Evolutionary conservation across 176 grass and related monocot species (phyloP).

Genomic region (Panicum miliaceum): DNA sequence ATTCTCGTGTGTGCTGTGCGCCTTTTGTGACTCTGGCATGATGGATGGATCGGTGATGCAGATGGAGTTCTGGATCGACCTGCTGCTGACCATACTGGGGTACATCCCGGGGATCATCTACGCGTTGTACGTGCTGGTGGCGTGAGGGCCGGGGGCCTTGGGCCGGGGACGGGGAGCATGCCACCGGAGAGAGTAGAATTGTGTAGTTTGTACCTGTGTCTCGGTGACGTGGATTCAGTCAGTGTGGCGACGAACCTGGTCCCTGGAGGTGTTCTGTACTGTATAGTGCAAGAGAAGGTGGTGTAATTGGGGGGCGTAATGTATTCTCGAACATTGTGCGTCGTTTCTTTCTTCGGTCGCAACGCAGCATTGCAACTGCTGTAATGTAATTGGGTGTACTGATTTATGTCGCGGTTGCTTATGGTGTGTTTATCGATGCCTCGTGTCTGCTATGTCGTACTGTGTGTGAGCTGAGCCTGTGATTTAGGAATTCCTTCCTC

Average conservation of each 20-base stretch:
- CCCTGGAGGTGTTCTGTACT: background rate
- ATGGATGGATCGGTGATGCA: background rate
- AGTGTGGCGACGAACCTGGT: background rate
- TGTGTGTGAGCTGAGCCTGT: background rate
- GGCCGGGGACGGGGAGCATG: background rate
- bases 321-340: background rate
- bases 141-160: background rate
- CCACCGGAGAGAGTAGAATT: background rate
- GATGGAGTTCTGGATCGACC: conserved; percentile 80
- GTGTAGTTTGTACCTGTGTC: background rate
- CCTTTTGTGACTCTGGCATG: background rate
- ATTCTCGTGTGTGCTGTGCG: background rate
- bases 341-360: background rate
- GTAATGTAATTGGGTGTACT: background rate
- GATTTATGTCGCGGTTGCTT: background rate
- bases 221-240: background rate
- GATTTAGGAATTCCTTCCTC: too few relatives aligned
- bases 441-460: background rate
- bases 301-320: background rate
- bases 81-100: conserved; percentile 74
- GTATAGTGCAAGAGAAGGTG: background rate
- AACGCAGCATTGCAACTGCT: background rate
- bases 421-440: background rate
- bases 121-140: conserved; percentile 70
- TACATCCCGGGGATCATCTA: conserved; percentile 85